These are phyloP conservation scores for Pilasporangium apinafurcum DNA, from an alignment of 352 stramenopile species.

Conservation along the genomic window DNA sequence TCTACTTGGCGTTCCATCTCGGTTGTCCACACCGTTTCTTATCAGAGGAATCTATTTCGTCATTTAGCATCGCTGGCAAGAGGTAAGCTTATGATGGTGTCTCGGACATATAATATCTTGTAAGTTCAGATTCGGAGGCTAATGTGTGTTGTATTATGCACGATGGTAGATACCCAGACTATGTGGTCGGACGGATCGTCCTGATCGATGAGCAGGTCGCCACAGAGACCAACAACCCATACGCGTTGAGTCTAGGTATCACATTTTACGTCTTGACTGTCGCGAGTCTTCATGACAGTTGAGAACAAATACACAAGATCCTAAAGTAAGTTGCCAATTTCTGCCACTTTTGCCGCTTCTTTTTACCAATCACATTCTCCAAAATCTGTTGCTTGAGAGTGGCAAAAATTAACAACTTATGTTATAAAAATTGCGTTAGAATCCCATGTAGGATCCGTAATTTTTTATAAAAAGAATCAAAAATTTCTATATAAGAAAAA, in stretches of 20 bases:
- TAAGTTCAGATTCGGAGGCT: constrained; percentile 2
- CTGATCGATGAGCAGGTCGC: constrained; percentile 84
- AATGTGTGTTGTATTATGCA: neutral
- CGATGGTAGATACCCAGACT: constrained; percentile 72
- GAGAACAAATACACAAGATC: too few species aligned
- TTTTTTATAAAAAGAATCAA: too few species aligned
- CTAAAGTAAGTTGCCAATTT: too few species aligned
- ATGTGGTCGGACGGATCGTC: constrained; percentile 83
- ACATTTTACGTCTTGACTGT: constrained; percentile 86
- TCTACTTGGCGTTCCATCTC: constrained; percentile 85
- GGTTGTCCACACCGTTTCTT: constrained; percentile 83
- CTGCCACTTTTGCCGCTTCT: too few species aligned
- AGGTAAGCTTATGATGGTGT: constrained; percentile 26
- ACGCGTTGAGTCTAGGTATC: constrained; percentile 65
- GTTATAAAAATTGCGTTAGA: too few species aligned
- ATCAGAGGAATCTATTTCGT: constrained; percentile 85
- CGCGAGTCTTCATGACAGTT: constrained; percentile 75
- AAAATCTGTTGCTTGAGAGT: too few species aligned
- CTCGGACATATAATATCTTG: neutral
- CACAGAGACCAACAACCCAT: constrained; percentile 76
- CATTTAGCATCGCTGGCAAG: constrained; percentile 78
- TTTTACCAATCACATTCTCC: too few species aligned
- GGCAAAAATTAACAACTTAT: too few species aligned
- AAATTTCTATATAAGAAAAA: too few species aligned
- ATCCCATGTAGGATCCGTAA: too few species aligned